Percentiles rank a stretch among this genome's conserved stretches.
These are phyloP conservation scores for Russula compacta DNA, from an alignment of 768 basidiomycete genomes.

Conservation along the genomic window DNA sequence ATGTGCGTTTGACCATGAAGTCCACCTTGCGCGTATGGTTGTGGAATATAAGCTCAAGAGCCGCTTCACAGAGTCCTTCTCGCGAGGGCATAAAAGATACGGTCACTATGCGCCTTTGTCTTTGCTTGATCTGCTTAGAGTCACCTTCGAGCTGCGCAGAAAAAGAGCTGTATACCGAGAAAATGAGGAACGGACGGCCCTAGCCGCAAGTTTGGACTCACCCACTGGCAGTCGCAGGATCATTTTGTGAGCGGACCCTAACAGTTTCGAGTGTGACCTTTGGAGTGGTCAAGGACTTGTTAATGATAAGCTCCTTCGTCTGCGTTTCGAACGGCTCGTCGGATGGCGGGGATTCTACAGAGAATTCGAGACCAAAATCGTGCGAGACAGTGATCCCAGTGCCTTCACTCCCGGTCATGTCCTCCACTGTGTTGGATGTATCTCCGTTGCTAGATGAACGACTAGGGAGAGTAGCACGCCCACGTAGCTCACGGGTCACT, in stretches of 20 bases:
- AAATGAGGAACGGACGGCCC: neutral
- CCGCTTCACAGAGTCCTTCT: conserved; percentile 7
- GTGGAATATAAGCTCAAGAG: conserved; percentile 7
- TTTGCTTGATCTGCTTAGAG: neutral
- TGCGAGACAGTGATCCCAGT: conserved; percentile 8
- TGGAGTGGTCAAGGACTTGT: neutral
- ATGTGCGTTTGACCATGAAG: conserved; percentile 1
- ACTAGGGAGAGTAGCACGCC: neutral
- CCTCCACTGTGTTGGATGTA: neutral
- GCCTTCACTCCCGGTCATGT: neutral
- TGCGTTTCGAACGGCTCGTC: neutral
- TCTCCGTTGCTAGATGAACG: neutral
- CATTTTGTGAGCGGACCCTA: neutral
- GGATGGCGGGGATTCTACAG: neutral
- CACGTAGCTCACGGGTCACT: conserved; percentile 5
- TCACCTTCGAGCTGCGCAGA: conserved; percentile 2
- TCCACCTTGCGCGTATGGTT: neutral
- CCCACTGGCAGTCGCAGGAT: neutral
- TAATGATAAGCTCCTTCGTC: neutral
- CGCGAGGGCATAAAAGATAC: conserved; percentile 3
- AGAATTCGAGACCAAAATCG: conserved; percentile 14
- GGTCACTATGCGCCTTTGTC: neutral
- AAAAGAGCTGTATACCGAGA: neutral
- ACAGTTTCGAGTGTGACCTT: neutral
- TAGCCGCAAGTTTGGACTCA: neutral